These are phyloP conservation scores for Solanum chmielewskii DNA, from an alignment of 257 asterid species.

Conservation along the genomic window DNA sequence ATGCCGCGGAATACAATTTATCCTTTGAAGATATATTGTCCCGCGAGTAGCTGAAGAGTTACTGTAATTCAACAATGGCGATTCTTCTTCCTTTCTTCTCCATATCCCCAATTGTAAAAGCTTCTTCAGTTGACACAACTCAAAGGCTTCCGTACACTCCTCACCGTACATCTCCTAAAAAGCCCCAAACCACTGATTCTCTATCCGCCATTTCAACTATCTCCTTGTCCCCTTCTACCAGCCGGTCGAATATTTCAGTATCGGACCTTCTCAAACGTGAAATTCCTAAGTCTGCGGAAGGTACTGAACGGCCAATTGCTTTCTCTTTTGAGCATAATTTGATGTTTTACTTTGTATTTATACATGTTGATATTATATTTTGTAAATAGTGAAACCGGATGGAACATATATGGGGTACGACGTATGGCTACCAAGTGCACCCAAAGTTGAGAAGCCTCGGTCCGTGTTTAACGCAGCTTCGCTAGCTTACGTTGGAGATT, in stretches of 20 bases:
- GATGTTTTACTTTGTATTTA: background rate
- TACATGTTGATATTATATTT: background rate
- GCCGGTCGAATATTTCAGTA: constrained; percentile 26
- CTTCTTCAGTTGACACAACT: constrained; percentile 59
- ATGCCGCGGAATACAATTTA: background rate
- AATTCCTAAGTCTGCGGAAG: constrained; percentile 12
- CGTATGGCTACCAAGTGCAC: constrained; percentile 73
- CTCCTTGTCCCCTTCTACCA: constrained; percentile 12
- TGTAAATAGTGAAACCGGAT: constrained; percentile 22
- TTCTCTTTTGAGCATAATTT: background rate
- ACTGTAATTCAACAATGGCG: constrained; percentile 22
- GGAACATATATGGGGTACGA: constrained; percentile 69
- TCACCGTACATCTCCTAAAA: constrained; percentile 67
- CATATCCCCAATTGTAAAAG: constrained; percentile 7
- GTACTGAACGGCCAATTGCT: background rate
- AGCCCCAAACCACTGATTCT: constrained; percentile 9
- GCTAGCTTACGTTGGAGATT: constrained; percentile 82
- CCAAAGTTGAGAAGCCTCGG: constrained; percentile 81
- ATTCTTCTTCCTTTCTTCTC: constrained; percentile 27
- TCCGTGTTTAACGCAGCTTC: constrained; percentile 77
- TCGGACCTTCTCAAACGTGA: constrained; percentile 69
- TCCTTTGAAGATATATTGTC: background rate
- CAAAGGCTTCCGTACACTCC: constrained; percentile 68
- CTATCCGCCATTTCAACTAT: constrained; percentile 12
- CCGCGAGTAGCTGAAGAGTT: background rate